Base-by-base conservation (phyloP, 1,139 yeast genomes). In the Geotrichum europaeum region DNA sequence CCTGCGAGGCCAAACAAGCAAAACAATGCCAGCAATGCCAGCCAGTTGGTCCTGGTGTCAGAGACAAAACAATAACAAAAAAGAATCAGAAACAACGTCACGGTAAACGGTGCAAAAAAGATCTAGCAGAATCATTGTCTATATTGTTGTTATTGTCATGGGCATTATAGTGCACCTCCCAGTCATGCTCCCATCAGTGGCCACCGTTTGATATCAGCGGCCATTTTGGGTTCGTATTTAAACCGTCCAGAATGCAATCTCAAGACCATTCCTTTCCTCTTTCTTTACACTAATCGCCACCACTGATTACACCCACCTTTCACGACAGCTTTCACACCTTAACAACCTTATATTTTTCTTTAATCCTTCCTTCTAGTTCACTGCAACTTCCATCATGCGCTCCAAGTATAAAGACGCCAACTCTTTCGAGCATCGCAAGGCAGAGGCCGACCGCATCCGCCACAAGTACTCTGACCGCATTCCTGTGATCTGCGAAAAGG, bases 401-500 rank as follows among this genome's bases (percentile, higher is more conserved):
- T 89, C 96, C 64, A 92, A 89, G 79, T 89, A 89, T 75, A 89
- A 89, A 78, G 96, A 89, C 84, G 96, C 89, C 74, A 90, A 88
- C 75, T 86, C 96, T 62, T 86, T 89, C 73, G 90, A 91, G 74
- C 90, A 92, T 78, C 89, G 99, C 81, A 88, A 89, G 80, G 95
- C 96, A 12, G 99, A 94, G 76, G 92, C 98, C 51, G 85, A 88
- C 66, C 85, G 98, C 71, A 94, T 94, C 73, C 84, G 91, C 65
- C 87, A 88, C 70, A 88, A 95, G 75, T 94, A 92, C 76, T 81
- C 84, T 64, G 97, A 94, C 74, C 83, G 99, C 70, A 90, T 94
- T 65, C 99, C 99, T 12, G 97, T 78, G 40, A 94, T 94, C 70
- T 95, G 99, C 76, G 99, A 94, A 78, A 89, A 92, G 78, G 98